Conservation (phyloP, 805 yeast genomes). For the Wickerhamiella slavikovae region DNA sequence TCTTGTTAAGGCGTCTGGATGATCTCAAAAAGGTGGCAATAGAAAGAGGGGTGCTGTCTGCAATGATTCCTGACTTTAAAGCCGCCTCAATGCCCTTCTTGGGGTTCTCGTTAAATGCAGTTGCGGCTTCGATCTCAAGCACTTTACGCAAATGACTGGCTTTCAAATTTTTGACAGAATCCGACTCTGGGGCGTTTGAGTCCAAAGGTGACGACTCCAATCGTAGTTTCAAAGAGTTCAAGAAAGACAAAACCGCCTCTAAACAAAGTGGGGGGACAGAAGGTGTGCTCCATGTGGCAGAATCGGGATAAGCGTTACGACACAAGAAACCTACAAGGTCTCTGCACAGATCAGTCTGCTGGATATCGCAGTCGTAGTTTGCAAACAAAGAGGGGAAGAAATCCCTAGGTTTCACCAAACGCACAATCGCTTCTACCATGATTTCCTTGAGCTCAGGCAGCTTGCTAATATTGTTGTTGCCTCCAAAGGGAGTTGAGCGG, state of each 20-base stretch:
- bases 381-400: conserved; percentile 61
- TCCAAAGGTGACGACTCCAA: not conserved
- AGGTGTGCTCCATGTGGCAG: conserved; percentile 59
- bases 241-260: conserved; percentile 61
- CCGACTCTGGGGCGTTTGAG: not conserved
- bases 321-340: conserved; percentile 51
- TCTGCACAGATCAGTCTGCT: conserved; percentile 55
- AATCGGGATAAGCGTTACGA: conserved; percentile 64
- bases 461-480: conserved; percentile 5
- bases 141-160: conserved; percentile 27
- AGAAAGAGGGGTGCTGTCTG: conserved; percentile 26
- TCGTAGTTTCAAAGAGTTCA: conserved; percentile 19
- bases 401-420: conserved; percentile 36
- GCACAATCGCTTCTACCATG: conserved; percentile 64
- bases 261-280: conserved; percentile 85
- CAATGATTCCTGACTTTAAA: conserved; percentile 44
- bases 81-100: conserved; percentile 49
- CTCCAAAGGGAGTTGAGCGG: conserved; percentile 5
- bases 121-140: conserved; percentile 56
- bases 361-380: conserved; percentile 79
- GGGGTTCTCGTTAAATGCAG: conserved; percentile 59
- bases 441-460: conserved; percentile 39
- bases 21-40: conserved; percentile 60
- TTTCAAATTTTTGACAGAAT: conserved; percentile 3
- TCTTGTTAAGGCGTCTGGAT: conserved; percentile 71